Evolutionary conservation across 202 grass and related monocot genomes (phyloP).

Genomic region (Hordeum pubiflorum): DNA sequence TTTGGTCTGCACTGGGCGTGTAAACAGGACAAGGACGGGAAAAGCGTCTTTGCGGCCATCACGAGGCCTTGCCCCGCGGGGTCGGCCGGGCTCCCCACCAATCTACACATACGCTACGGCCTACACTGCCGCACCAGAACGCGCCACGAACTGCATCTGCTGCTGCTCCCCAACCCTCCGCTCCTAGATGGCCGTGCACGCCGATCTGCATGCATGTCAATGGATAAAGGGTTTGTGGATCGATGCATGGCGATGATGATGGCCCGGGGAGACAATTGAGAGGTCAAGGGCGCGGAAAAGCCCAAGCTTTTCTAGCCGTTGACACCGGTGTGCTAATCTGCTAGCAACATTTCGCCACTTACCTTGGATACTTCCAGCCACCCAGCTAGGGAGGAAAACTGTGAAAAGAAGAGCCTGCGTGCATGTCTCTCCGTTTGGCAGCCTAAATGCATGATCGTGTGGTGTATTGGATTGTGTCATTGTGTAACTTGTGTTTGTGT

Average conservation of each 20-base stretch:
- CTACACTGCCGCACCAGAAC: background rate
- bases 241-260: background rate
- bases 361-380: background rate
- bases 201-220: background rate
- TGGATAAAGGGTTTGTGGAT: background rate
- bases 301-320: slow-evolving; percentile 33
- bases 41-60: background rate
- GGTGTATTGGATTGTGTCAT: background rate
- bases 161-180: background rate
- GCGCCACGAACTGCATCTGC: background rate
- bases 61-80: slow-evolving; percentile 17
- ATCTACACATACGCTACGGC: background rate
- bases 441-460: background rate
- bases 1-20: background rate
- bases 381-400: background rate
- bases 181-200: background rate
- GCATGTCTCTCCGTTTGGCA: background rate
- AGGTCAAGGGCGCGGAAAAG: slow-evolving; percentile 22
- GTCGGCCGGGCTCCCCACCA: slow-evolving; percentile 13
- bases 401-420: slow-evolving; percentile 24
- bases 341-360: background rate
- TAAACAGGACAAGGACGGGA: background rate
- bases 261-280: background rate
- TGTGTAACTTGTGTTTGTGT: background rate
- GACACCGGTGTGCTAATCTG: background rate